A percentile compares a stretch with the other conserved stretches of the same genome.
Conservation (phyloP, 192 early-diverging fungal species). For the Podochytrium sp. region DNA sequence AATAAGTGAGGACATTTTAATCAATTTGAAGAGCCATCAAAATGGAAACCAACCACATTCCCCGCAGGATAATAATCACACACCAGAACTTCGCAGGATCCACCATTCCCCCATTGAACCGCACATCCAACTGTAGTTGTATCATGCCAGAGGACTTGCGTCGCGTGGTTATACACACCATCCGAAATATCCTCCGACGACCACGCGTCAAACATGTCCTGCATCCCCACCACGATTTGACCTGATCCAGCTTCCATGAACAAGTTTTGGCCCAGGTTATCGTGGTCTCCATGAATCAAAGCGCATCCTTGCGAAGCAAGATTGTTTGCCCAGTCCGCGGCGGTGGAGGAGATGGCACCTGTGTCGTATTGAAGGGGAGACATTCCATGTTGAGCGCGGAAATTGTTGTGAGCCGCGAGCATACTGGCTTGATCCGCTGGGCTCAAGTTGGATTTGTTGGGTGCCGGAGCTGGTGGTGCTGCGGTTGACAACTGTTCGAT, state of each 20-base stretch:
- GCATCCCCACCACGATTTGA: neutral
- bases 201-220: slow-evolving; percentile 12
- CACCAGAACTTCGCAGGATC: slow-evolving; percentile 8
- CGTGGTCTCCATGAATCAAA: slow-evolving; percentile 3
- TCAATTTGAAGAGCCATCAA: too few species aligned
- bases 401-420: slow-evolving; percentile 8
- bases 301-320: neutral
- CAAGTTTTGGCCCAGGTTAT: slow-evolving; percentile 17
- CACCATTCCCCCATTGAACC: slow-evolving; percentile 3
- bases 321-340: neutral
- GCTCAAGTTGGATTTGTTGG: too few species aligned
- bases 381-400: slow-evolving; percentile 14
- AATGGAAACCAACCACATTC: neutral
- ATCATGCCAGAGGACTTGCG: slow-evolving; percentile 1
- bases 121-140: slow-evolving; percentile 10
- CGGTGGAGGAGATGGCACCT: neutral
- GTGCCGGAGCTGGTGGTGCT: too few species aligned
- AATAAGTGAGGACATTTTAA: too few species aligned
- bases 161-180: slow-evolving; percentile 10
- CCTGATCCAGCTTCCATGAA: neutral
- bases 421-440: neutral
- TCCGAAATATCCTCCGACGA: neutral
- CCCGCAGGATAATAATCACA: slow-evolving; percentile 13
- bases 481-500: too few species aligned
- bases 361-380: neutral